phyloP scores from a whole-genome alignment of 2,329 filamentous ascomycete genomes.

The Fusarium buxicola region DNA sequence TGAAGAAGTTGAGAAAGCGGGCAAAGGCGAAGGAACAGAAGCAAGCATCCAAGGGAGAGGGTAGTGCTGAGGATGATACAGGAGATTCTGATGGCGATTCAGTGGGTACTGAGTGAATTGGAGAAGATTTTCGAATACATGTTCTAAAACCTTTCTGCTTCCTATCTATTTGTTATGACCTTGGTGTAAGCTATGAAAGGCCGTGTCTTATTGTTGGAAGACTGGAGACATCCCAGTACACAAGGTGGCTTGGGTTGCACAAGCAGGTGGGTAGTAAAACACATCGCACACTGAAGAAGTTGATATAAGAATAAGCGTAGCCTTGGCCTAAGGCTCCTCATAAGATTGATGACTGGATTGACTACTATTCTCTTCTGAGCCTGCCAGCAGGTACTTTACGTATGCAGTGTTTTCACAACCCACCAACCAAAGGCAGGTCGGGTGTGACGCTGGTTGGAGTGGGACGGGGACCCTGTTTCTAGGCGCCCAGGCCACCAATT shows the following conservation, averaged over 20 bases:
- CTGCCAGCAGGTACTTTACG: too few relatives aligned
- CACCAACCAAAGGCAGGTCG: constrained; percentile 8
- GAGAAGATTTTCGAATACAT: neutral
- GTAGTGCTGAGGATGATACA: constrained; percentile 37
- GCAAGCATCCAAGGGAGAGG: constrained; percentile 43
- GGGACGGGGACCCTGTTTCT: constrained; percentile 20
- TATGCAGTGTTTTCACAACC: too few relatives aligned
- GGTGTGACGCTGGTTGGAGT: constrained; percentile 15
- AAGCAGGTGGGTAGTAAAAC: neutral
- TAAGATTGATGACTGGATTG: too few relatives aligned
- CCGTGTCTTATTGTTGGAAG: neutral
- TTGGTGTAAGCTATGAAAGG: neutral
- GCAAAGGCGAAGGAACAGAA: constrained; percentile 69
- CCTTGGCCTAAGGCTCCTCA: too few relatives aligned
- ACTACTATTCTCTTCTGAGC: too few relatives aligned
- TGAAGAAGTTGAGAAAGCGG: constrained; percentile 69
- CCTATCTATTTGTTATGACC: neutral
- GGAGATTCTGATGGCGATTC: constrained; percentile 27
- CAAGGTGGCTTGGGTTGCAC: constrained; percentile 2
- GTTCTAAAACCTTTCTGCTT: neutral
- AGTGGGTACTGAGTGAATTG: constrained; percentile 27
- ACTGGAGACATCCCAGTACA: neutral
- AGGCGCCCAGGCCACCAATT: constrained; percentile 38
- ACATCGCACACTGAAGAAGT: too few relatives aligned
- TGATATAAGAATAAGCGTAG: too few relatives aligned